Conservation (phyloP, 345 rosid genomes). For the Citrus reticulata region DNA sequence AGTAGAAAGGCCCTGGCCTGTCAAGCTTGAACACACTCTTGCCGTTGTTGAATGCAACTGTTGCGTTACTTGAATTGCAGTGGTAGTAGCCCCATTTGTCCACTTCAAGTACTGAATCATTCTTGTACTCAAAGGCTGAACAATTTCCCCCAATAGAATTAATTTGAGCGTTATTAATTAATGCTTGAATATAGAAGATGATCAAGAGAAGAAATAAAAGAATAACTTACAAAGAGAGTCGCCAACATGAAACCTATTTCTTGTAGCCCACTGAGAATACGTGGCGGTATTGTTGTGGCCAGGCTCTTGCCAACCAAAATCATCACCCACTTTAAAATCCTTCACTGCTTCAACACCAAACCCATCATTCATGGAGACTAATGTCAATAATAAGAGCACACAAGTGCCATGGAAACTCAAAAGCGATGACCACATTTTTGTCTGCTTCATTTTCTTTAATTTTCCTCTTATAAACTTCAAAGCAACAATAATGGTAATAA, state of each 20-base stretch:
- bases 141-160: no score
- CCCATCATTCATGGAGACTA: conserved; percentile 10
- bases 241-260: conserved; percentile 58
- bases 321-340: conserved; percentile 58
- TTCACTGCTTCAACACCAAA: conserved; percentile 32
- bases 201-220: no score
- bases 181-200: no score
- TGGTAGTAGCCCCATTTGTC: conserved; percentile 78
- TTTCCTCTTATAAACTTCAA: no score
- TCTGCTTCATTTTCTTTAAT: not conserved
- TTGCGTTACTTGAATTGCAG: conserved; percentile 49
- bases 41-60: conserved; percentile 51
- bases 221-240: conserved; percentile 58
- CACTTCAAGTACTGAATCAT: conserved; percentile 69
- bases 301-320: conserved; percentile 64
- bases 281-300: conserved; percentile 30
- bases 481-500: no score
- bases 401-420: conserved; percentile 2
- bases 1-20: conserved; percentile 72
- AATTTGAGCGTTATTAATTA: no score
- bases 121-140: conserved; percentile 59
- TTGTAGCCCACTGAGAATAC: conserved; percentile 62
- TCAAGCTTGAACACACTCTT: conserved; percentile 52
- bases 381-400: not conserved
- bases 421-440: conserved; percentile 12